Percentiles rank a stretch among this genome's conserved stretches.
Conservation (phyloP, 352 stramenopile species). For the Globisporangium spinosum region DNA sequence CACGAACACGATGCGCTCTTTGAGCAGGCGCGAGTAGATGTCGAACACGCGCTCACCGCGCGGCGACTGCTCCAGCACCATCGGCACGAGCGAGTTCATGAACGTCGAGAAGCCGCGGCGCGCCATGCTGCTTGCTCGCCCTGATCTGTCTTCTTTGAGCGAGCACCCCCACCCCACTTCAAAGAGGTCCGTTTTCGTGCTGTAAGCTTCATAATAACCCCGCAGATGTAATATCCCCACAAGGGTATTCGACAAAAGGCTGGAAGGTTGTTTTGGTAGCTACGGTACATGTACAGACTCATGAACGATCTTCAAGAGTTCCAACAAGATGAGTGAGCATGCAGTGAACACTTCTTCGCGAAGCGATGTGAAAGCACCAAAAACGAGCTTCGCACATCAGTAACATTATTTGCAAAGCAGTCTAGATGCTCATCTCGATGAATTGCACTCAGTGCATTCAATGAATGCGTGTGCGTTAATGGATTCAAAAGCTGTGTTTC, state of each 20-base stretch:
- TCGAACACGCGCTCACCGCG: constrained; percentile 95
- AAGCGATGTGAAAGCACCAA: too few species aligned
- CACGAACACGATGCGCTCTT: constrained; percentile 97
- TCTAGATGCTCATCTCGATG: not conserved
- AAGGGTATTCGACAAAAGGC: not conserved
- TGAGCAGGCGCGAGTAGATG: constrained; percentile 97
- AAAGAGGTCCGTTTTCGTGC: not conserved
- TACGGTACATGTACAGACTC: not conserved
- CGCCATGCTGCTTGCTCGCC: constrained; percentile 5
- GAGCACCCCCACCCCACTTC: not conserved
- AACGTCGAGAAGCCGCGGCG: constrained; percentile 53
- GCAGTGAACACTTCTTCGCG: not conserved
- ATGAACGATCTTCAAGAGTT: not conserved
- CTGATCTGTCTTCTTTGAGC: not conserved
- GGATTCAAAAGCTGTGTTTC: too few species aligned
- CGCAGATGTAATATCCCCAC: not conserved
- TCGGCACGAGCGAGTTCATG: constrained; percentile 83
- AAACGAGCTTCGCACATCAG: not conserved
- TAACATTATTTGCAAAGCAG: not conserved
- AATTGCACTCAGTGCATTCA: too few species aligned
- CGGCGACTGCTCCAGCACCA: constrained; percentile 92
- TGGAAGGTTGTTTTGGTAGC: not conserved
- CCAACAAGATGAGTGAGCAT: not conserved
- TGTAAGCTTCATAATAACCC: not conserved
- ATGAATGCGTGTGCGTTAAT: too few species aligned